Evolutionary conservation across 192 early-diverging fungal genomes (phyloP).

Genomic region (Coemansia asiatica): DNA sequence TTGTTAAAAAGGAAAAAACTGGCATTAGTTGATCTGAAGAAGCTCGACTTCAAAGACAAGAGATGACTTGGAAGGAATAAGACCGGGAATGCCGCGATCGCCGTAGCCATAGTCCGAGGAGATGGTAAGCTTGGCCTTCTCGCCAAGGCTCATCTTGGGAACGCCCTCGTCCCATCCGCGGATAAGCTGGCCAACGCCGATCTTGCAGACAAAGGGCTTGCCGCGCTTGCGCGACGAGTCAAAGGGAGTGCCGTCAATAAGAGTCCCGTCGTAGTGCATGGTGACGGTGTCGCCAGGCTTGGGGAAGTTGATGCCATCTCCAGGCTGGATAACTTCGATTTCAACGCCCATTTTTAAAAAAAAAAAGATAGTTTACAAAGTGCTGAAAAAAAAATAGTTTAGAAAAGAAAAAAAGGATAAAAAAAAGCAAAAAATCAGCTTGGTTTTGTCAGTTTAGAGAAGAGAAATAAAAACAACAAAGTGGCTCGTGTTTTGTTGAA

Average conservation of each 20-base stretch:
- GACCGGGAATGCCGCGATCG: constrained; percentile 67
- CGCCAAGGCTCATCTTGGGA: constrained; percentile 88
- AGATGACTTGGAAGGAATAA: constrained; percentile 79
- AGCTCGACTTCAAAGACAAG: constrained; percentile 86
- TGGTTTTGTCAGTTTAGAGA: neutral
- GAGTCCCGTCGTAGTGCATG: constrained; percentile 67
- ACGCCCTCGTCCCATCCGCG: constrained; percentile 87
- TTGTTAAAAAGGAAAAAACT: constrained; percentile 4
- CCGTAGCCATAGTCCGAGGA: constrained; percentile 85
- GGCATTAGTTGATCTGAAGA: constrained; percentile 59
- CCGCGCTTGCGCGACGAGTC: constrained; percentile 86
- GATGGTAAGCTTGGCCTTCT: constrained; percentile 82
- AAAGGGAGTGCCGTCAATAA: constrained; percentile 75
- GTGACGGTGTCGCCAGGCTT: constrained; percentile 66
- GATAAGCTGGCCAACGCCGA: constrained; percentile 95
- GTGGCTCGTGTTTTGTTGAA: neutral
- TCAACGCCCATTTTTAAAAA: constrained; percentile 34
- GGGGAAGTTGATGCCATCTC: constrained; percentile 45
- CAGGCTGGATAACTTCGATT: constrained; percentile 21
- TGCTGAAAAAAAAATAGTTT: neutral
- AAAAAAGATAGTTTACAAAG: neutral
- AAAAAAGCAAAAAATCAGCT: constrained; percentile 6
- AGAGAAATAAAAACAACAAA: neutral
- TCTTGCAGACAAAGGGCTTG: constrained; percentile 80
- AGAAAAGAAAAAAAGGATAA: neutral